These are phyloP conservation scores for Penicillium bialowiezense DNA, from an alignment of 495 filamentous ascomycete species.

Conservation along the genomic window DNA sequence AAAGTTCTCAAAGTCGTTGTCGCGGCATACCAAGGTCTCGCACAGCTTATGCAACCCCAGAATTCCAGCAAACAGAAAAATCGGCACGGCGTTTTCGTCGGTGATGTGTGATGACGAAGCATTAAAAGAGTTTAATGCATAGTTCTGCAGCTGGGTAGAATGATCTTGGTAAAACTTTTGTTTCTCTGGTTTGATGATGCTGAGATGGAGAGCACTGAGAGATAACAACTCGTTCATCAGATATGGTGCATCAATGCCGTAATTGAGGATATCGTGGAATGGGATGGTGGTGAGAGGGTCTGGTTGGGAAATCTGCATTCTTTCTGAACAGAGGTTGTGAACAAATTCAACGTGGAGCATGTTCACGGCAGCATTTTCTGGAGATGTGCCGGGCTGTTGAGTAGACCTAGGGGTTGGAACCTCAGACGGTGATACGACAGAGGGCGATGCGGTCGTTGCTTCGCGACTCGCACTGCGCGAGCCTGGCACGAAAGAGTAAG, in stretches of 20 bases:
- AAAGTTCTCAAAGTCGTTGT: neutral
- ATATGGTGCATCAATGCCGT: conserved; percentile 18
- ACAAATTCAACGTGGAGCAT: conserved; percentile 33
- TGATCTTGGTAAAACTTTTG: conserved; percentile 5
- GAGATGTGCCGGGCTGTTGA: conserved; percentile 5
- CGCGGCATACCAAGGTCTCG: conserved; percentile 1
- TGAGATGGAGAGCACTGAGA: conserved; percentile 13
- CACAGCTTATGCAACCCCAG: conserved; percentile 3
- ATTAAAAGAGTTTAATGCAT: conserved; percentile 11
- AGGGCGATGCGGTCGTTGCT: conserved; percentile 3
- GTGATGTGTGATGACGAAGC: neutral
- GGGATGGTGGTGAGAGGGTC: neutral
- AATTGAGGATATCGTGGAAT: conserved; percentile 9
- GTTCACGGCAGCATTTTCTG: conserved; percentile 22
- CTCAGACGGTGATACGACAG: conserved; percentile 6
- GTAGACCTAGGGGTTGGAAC: neutral
- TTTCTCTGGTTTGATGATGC: conserved; percentile 5
- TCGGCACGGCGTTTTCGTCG: neutral
- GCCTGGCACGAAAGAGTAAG: neutral
- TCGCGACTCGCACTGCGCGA: neutral
- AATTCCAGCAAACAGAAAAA: conserved; percentile 1
- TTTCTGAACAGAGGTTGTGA: conserved; percentile 23
- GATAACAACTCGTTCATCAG: conserved; percentile 16
- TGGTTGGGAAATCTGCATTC: neutral
- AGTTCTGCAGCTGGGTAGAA: conserved; percentile 12